phyloP scores from a whole-genome alignment of 805 yeast species.

The Candida adriatica region DNA sequence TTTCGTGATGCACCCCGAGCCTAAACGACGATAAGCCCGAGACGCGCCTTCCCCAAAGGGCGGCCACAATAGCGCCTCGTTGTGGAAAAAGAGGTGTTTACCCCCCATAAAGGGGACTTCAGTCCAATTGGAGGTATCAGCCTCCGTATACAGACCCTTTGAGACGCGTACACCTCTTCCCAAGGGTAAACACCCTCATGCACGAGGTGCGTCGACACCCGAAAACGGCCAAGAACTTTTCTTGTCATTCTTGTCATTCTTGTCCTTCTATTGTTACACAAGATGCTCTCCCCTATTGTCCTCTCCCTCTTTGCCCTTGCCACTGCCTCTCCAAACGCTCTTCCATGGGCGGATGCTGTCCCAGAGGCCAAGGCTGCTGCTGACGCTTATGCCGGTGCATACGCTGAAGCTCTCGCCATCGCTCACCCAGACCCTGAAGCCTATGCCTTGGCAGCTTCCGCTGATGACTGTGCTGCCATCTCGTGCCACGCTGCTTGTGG shows the following conservation, averaged over 20 bases:
- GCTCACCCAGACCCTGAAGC: slow-evolving; percentile 27
- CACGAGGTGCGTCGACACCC: no score
- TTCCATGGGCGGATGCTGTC: slow-evolving; percentile 15
- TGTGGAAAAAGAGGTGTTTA: no score
- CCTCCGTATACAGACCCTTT: no score
- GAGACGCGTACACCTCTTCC: no score
- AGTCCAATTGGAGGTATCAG: no score
- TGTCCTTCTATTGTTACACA: no score
- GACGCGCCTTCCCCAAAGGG: neutral
- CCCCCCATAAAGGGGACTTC: no score
- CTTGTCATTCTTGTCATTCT: no score
- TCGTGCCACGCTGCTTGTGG: slow-evolving; percentile 30
- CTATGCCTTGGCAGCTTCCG: slow-evolving; percentile 22
- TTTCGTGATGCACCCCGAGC: neutral
- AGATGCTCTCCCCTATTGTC: slow-evolving; percentile 1
- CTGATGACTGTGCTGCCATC: slow-evolving; percentile 25
- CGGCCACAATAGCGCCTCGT: no score
- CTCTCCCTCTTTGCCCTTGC: slow-evolving; percentile 3
- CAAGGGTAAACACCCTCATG: no score
- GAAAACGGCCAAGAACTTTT: no score
- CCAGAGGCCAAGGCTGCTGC: slow-evolving; percentile 18
- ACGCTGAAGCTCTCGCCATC: slow-evolving; percentile 21
- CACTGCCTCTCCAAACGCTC: slow-evolving; percentile 6
- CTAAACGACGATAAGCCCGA: slow-evolving; percentile 1
- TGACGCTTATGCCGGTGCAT: slow-evolving; percentile 18